phyloP scores from a whole-genome alignment of 257 asterid genomes.

The Solanum gandarillasii region DNA sequence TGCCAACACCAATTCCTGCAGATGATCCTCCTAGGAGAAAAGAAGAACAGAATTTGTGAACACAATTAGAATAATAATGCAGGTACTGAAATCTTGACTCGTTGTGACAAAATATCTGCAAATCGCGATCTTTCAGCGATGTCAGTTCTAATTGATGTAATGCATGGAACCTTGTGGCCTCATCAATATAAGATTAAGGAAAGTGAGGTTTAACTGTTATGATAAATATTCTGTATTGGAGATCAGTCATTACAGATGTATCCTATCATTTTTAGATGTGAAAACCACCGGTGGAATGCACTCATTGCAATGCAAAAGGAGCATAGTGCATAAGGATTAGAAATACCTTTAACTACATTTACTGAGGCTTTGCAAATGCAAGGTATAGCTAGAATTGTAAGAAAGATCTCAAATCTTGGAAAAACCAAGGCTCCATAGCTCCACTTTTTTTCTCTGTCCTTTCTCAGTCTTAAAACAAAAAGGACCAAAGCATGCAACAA shows the following conservation, averaged over 20 bases:
- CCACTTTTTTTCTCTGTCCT: constrained; percentile 27
- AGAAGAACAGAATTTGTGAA: not conserved
- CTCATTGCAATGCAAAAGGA: not conserved
- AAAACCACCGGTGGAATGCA: not conserved
- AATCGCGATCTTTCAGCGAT: not conserved
- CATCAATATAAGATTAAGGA: not conserved
- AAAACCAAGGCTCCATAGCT: constrained; percentile 60
- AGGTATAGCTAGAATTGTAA: constrained; percentile 62
- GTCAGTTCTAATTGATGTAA: not conserved
- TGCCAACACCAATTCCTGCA: constrained; percentile 40
- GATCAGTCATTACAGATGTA: not conserved
- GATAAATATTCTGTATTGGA: not conserved
- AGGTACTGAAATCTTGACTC: too few species aligned
- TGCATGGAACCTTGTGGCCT: not conserved
- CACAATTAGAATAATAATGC: too few species aligned
- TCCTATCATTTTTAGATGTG: not conserved
- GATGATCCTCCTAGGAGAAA: constrained; percentile 46
- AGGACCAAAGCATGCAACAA: constrained; percentile 43
- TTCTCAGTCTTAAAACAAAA: constrained; percentile 33
- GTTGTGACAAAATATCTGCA: not conserved
- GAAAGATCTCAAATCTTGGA: constrained; percentile 80
- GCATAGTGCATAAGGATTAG: not conserved
- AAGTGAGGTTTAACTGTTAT: not conserved
- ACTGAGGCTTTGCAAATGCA: constrained; percentile 68
- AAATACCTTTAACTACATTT: constrained; percentile 57